These are phyloP conservation scores for Epichloe festucae DNA, from an alignment of 2,329 filamentous ascomycete genomes.

Conservation along the genomic window DNA sequence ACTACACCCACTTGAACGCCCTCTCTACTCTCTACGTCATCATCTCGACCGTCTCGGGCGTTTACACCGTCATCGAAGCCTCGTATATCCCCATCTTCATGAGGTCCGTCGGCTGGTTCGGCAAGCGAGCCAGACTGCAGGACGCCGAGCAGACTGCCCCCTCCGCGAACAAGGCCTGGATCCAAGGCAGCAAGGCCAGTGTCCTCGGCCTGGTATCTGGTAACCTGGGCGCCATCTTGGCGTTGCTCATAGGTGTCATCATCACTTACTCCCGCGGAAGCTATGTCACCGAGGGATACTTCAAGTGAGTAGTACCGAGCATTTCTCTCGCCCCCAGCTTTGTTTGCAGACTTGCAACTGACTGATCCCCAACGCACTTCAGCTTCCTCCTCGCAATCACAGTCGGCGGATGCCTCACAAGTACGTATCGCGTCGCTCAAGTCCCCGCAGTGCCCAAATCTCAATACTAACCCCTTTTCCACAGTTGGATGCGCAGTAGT, in stretches of 20 bases:
- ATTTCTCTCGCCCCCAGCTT: neutral
- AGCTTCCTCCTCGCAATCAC: constrained; percentile 10
- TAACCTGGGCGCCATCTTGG: constrained; percentile 10
- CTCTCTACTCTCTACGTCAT: constrained; percentile 8
- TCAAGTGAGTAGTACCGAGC: constrained; percentile 5
- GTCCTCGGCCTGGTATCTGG: constrained; percentile 8
- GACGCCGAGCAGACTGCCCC: neutral
- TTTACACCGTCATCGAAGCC: constrained; percentile 10
- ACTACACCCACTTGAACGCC: constrained; percentile 9
- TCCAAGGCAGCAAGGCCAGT: constrained; percentile 9
- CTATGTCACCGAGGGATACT: constrained; percentile 9
- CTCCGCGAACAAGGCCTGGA: constrained; percentile 5
- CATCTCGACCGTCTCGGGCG: constrained; percentile 8
- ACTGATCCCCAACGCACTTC: neutral
- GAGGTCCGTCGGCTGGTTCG: constrained; percentile 9
- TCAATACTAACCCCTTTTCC: neutral
- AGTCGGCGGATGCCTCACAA: constrained; percentile 9
- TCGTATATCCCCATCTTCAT: constrained; percentile 12
- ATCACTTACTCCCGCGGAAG: constrained; percentile 9
- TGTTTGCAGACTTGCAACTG: neutral
- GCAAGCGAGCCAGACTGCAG: constrained; percentile 1
- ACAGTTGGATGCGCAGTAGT: constrained; percentile 7
- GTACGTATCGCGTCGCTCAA: constrained; percentile 1
- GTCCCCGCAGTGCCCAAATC: neutral
- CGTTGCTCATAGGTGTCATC: constrained; percentile 10